phyloP scores from a whole-genome alignment of 495 filamentous ascomycete species.

The Sporormia fimetaria region DNA sequence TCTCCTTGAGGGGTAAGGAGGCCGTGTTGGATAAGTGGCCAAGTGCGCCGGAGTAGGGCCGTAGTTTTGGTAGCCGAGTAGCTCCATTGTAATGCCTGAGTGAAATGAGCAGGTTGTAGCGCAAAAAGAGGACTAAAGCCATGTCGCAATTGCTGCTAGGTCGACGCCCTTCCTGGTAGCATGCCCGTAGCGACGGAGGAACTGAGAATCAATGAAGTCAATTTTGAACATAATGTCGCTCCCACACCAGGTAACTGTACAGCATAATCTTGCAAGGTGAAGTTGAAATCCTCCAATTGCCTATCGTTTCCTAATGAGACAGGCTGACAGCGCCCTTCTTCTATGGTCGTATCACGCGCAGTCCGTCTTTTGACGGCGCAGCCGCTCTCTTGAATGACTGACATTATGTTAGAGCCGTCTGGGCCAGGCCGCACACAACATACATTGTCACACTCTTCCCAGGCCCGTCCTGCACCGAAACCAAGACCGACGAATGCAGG shows the following conservation, averaged over 20 bases:
- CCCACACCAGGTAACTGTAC: too few species aligned
- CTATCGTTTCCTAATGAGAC: not conserved
- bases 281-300: not conserved
- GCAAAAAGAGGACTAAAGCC: too few species aligned
- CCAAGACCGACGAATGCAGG: conserved; percentile 84
- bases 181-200: too few species aligned
- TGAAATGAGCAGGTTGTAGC: too few species aligned
- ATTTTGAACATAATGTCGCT: too few species aligned
- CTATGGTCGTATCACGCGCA: conserved; percentile 25
- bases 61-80: too few species aligned
- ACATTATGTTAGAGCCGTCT: not conserved
- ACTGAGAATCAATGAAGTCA: too few species aligned
- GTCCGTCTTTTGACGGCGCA: conserved; percentile 23
- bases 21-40: conserved; percentile 10
- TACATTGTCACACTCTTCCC: conserved; percentile 72
- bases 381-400: conserved; percentile 28
- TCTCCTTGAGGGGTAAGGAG: conserved; percentile 3
- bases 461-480: conserved; percentile 90
- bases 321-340: too few species aligned
- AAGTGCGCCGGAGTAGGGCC: conserved; percentile 3
- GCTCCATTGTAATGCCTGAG: too few species aligned
- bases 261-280: conserved; percentile 7
- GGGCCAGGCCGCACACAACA: conserved; percentile 1
- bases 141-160: too few species aligned
- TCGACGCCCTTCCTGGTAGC: too few species aligned